These are phyloP conservation scores for Mesembryanthemum crystallinum DNA, from an alignment of 148 eudicot genomes.

Conservation along the genomic window DNA sequence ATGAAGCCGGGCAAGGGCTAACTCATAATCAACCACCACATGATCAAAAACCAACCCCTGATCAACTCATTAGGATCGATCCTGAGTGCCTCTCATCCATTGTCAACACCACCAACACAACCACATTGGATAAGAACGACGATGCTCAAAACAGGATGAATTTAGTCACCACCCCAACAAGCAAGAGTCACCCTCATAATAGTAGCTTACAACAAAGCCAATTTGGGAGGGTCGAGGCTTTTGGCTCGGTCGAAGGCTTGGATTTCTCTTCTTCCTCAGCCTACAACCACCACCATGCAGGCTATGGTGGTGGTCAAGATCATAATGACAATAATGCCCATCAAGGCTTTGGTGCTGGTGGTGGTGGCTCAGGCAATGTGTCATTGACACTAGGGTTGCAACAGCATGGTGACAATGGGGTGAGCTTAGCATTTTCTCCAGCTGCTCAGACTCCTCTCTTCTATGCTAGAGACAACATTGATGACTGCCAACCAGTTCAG, in stretches of 20 bases:
- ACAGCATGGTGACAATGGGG: conserved; percentile 66
- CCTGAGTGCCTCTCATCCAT: conserved; percentile 68
- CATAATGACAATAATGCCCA: conserved; percentile 29
- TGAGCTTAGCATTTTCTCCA: conserved; percentile 57
- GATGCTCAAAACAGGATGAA: not conserved
- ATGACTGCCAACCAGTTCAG: conserved; percentile 53
- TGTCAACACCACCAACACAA: conserved; percentile 37
- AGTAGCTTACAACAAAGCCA: conserved; percentile 22
- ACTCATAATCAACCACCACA: conserved; percentile 22
- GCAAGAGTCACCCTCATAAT: not conserved
- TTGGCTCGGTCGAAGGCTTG: conserved; percentile 47
- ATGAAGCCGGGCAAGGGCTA: conserved; percentile 21
- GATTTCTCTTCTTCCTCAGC: conserved; percentile 54
- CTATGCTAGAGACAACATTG: conserved; percentile 57
- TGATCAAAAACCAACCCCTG: conserved; percentile 67
- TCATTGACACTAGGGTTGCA: conserved; percentile 89
- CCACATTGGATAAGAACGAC: conserved; percentile 1
- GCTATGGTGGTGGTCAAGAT: conserved; percentile 13
- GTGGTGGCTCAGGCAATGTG: conserved; percentile 43
- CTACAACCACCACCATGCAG: conserved; percentile 43
- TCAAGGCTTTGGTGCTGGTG: conserved; percentile 32
- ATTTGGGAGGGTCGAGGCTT: conserved; percentile 50
- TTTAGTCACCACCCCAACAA: not conserved
- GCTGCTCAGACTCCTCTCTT: conserved; percentile 51
- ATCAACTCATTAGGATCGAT: conserved; percentile 59